phyloP scores from a whole-genome alignment of 306 rosid species.

The Cyclanthera cordifolia region DNA sequence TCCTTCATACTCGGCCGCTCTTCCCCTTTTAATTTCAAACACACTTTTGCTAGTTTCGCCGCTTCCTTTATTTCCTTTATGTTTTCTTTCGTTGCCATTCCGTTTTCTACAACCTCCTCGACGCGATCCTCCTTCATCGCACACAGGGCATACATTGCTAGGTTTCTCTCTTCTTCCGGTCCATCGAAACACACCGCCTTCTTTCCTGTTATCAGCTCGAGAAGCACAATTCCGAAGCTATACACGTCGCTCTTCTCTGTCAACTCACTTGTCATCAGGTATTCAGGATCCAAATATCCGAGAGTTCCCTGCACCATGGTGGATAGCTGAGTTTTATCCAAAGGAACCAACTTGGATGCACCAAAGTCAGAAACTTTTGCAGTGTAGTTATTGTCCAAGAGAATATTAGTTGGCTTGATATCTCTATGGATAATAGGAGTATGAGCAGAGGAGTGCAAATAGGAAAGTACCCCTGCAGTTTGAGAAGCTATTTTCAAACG shows the following conservation, averaged over 20 bases:
- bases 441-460: constrained; percentile 26
- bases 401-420: constrained; percentile 32
- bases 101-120: constrained; percentile 23
- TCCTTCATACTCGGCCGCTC: constrained; percentile 52
- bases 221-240: constrained; percentile 38
- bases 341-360: constrained; percentile 30
- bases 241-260: constrained; percentile 37
- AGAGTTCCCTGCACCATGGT: constrained; percentile 39
- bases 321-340: constrained; percentile 22
- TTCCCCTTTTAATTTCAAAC: constrained; percentile 29
- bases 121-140: constrained; percentile 10
- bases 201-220: constrained; percentile 33
- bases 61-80: constrained; percentile 27
- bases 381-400: constrained; percentile 18
- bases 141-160: constrained; percentile 21
- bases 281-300: constrained; percentile 37
- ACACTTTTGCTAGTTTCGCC: constrained; percentile 24
- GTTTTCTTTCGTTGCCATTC: not conserved
- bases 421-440: constrained; percentile 37
- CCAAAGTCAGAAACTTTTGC: constrained; percentile 41
- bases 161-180: constrained; percentile 17
- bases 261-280: constrained; percentile 19
- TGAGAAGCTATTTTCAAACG: constrained; percentile 25
- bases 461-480: constrained; percentile 34
- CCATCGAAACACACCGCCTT: constrained; percentile 15